Percentiles rank a stretch among this genome's conserved stretches.
These are phyloP conservation scores for Zanthoxylum bungeanum DNA, from an alignment of 345 rosid genomes.

Conservation along the genomic window DNA sequence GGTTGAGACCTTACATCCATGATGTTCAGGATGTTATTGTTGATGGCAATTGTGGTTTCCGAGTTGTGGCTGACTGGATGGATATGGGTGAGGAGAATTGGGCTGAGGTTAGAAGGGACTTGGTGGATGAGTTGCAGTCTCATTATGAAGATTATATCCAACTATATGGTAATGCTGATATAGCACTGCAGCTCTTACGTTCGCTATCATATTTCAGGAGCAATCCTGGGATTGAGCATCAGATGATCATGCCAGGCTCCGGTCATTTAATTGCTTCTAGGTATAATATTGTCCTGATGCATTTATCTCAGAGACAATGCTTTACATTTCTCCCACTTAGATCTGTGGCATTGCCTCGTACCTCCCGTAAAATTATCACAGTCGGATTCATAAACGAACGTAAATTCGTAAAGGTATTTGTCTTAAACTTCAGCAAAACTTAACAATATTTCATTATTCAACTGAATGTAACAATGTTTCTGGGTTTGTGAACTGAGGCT, in stretches of 20 bases:
- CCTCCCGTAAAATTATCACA: constrained; percentile 7
- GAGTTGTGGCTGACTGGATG: constrained; percentile 12
- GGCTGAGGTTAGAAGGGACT: constrained; percentile 12
- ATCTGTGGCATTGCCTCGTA: constrained; percentile 15
- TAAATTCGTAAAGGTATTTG: constrained; percentile 8
- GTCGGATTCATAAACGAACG: constrained; percentile 10
- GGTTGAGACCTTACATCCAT: constrained; percentile 17
- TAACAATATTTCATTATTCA: not conserved
- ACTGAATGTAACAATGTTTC: not conserved
- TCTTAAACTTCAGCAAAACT: not conserved
- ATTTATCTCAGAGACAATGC: constrained; percentile 10
- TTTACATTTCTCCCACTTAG: constrained; percentile 16
- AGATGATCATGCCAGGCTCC: constrained; percentile 9
- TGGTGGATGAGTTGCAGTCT: constrained; percentile 9
- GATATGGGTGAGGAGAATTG: constrained; percentile 18
- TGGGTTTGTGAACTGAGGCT: not conserved
- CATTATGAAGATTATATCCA: not conserved
- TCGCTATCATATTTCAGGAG: not conserved
- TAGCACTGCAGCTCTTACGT: constrained; percentile 6
- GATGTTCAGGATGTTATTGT: constrained; percentile 15
- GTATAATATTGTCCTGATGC: constrained; percentile 7
- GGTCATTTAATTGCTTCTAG: constrained; percentile 15
- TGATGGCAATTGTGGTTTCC: constrained; percentile 10
- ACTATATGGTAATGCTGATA: constrained; percentile 12
- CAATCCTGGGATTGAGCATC: constrained; percentile 3